Conservation (phyloP, 148 eudicot species). For the Diospyros lotus region DNA sequence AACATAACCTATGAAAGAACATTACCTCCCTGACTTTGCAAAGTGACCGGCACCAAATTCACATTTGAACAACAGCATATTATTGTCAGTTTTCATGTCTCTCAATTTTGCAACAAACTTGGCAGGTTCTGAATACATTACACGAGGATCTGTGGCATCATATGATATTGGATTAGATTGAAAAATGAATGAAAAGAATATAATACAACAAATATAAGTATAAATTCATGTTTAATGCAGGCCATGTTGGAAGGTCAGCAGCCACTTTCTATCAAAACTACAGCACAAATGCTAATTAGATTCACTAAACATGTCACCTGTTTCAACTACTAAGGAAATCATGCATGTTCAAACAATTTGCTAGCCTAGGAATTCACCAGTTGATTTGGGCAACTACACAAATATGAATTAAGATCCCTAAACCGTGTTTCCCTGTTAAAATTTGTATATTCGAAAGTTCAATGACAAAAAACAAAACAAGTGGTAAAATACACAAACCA, state of each 20-base stretch:
- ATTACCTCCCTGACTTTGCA: slow-evolving; percentile 81
- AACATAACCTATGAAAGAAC: neutral
- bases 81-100: slow-evolving; percentile 69
- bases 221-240: neutral
- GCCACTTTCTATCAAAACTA: neutral
- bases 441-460: neutral
- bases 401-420: neutral
- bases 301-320: neutral
- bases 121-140: slow-evolving; percentile 83
- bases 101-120: slow-evolving; percentile 86
- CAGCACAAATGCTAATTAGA: neutral
- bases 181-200: neutral
- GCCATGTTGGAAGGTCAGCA: neutral
- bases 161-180: neutral
- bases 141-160: slow-evolving; percentile 62
- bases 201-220: neutral
- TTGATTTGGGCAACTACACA: neutral
- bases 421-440: neutral
- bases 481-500: too few species aligned
- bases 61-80: slow-evolving; percentile 69
- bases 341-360: neutral
- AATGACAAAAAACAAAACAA: too few species aligned
- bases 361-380: neutral
- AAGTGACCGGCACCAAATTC: slow-evolving; percentile 75
- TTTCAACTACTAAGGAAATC: neutral